Conservation (phyloP, 495 filamentous ascomycete genomes). For the Penicillium canariense region DNA sequence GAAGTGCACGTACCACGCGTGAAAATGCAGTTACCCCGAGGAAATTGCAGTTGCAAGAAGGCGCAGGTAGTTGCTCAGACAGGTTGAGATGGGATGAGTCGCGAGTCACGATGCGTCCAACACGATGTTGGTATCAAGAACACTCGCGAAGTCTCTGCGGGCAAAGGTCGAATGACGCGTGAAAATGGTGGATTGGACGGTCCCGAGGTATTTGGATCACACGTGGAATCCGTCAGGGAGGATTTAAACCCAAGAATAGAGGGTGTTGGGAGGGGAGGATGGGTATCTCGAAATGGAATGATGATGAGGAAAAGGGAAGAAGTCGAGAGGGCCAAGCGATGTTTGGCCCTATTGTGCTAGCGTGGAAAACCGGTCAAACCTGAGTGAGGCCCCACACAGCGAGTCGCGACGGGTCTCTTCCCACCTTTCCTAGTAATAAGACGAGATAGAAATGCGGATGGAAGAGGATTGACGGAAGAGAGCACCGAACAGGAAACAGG, state of each 20-base stretch:
- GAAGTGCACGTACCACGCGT: slow-evolving; percentile 45
- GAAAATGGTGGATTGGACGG: slow-evolving; percentile 15
- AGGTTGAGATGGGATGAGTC: slow-evolving; percentile 18
- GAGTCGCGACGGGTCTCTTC: slow-evolving; percentile 35
- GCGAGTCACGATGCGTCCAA: slow-evolving; percentile 25
- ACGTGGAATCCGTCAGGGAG: slow-evolving; percentile 12
- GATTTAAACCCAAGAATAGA: slow-evolving; percentile 6
- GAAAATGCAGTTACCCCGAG: slow-evolving; percentile 34
- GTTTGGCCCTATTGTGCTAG: slow-evolving; percentile 51
- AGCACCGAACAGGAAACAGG: slow-evolving; percentile 8
- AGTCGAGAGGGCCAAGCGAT: slow-evolving; percentile 45
- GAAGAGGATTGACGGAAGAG: slow-evolving; percentile 7
- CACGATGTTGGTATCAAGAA: slow-evolving; percentile 30
- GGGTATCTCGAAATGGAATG: slow-evolving; percentile 42
- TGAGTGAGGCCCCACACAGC: slow-evolving; percentile 43
- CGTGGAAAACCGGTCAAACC: slow-evolving; percentile 42
- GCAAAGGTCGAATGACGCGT: slow-evolving; percentile 26
- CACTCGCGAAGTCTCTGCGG: slow-evolving; percentile 22
- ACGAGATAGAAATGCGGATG: slow-evolving; percentile 9
- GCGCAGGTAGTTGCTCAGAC: slow-evolving; percentile 17
- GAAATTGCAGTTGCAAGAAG: slow-evolving; percentile 30
- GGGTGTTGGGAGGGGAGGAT: slow-evolving; percentile 18
- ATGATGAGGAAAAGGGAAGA: slow-evolving; percentile 37
- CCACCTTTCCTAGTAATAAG: slow-evolving; percentile 13
- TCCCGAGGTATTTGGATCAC: slow-evolving; percentile 15